A percentile compares a stretch with the other conserved stretches of the same genome.
Conservation (phyloP, 768 basidiomycete genomes). For the Fomitopsis serialis region DNA sequence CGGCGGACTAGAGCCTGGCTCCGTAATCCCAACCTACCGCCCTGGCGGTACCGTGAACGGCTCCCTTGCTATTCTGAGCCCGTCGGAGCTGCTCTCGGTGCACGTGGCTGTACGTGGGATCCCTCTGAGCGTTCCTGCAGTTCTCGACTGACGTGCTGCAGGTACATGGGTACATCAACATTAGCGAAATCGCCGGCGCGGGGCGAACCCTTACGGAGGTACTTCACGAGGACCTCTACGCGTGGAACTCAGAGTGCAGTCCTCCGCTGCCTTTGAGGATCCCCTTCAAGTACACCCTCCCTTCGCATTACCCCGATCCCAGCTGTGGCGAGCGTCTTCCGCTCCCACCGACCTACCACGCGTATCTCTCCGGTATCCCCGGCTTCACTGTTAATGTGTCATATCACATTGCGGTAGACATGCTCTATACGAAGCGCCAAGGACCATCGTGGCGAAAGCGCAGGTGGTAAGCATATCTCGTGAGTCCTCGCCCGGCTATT, state of each 20-base stretch:
- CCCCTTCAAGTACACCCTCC: slow-evolving; percentile 19
- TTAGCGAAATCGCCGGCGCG: slow-evolving; percentile 22
- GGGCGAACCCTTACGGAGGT: slow-evolving; percentile 10
- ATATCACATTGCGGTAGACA: slow-evolving; percentile 17
- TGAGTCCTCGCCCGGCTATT: not conserved
- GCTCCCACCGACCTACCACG: slow-evolving; percentile 19
- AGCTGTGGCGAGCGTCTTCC: slow-evolving; percentile 7
- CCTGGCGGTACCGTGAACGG: slow-evolving; percentile 20
- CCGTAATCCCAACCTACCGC: slow-evolving; percentile 11
- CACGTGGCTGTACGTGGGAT: slow-evolving; percentile 12
- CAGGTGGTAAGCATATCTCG: slow-evolving; percentile 6
- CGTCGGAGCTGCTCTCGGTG: slow-evolving; percentile 15
- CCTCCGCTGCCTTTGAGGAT: slow-evolving; percentile 17
- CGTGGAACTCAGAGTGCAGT: slow-evolving; percentile 14
- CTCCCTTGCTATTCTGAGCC: slow-evolving; percentile 15
- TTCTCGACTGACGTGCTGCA: not conserved
- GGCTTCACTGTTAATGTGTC: slow-evolving; percentile 19
- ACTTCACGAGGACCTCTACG: slow-evolving; percentile 14
- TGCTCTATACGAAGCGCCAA: slow-evolving; percentile 12
- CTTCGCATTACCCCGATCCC: slow-evolving; percentile 13
- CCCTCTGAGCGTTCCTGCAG: not conserved
- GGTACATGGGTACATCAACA: slow-evolving; percentile 22
- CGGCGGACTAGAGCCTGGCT: slow-evolving; percentile 16
- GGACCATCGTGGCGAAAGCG: slow-evolving; percentile 17
- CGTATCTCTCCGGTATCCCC: slow-evolving; percentile 16